Percentiles rank a stretch among this genome's conserved stretches.
Evolutionary conservation across 768 basidiomycete genomes (phyloP).

Genomic region (Tulasnella sp.): DNA sequence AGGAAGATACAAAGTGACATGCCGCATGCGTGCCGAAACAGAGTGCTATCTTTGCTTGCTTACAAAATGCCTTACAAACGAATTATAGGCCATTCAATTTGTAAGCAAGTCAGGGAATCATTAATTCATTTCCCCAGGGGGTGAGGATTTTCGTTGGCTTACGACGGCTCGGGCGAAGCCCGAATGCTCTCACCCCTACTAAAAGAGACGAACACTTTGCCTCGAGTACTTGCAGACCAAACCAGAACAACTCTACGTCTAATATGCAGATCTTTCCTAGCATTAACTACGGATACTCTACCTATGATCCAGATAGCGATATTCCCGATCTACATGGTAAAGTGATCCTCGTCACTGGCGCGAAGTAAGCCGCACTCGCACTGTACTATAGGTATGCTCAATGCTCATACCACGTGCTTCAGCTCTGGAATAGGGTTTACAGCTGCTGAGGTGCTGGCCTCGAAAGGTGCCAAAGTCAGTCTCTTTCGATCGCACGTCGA

Average conservation of each 20-base stretch:
- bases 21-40: background rate
- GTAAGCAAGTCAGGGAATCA: background rate
- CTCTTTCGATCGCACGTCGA: background rate
- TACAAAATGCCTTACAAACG: background rate
- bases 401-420: background rate
- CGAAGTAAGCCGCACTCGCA: background rate
- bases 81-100: no score
- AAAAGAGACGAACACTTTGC: background rate
- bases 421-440: constrained; percentile 6
- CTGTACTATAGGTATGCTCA: background rate
- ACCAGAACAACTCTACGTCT: background rate
- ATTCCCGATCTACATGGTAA: background rate
- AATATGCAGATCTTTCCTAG: background rate
- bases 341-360: constrained; percentile 16
- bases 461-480: constrained; percentile 9
- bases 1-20: background rate
- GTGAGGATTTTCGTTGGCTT: background rate
- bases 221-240: background rate
- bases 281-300: background rate
- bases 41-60: background rate
- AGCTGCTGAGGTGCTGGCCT: background rate
- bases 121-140: background rate
- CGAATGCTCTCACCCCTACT: background rate
- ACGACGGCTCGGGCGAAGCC: background rate
- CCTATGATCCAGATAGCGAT: background rate